Evolutionary conservation across 164 flowering plant species (phyloP), one percentile per base, ranked within the genome.

Genomic region (Nymphaea thermarum): DNA sequence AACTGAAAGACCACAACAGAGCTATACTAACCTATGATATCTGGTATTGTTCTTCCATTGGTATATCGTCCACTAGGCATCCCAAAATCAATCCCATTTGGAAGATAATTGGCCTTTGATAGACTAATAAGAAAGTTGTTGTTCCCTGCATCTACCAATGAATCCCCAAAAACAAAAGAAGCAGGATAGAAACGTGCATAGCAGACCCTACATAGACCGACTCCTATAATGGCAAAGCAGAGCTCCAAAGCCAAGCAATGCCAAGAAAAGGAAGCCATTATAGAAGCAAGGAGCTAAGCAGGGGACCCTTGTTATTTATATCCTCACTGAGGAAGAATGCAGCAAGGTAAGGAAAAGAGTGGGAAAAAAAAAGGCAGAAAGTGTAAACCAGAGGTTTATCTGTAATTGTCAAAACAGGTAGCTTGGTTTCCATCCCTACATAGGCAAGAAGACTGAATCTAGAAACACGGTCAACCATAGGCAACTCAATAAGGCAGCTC

Each of bases 91-190:
- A 90, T 86, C 62, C 96, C 96, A 70, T 88, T 82, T 2, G 96
- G 93, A 2, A 43, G 18, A 43, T 67, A 80, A 71, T 91, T 77
- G 5, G 97, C 93, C 71, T 77, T 84, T 4, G 96, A 83, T 36
- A 91, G 76, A 18, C 93, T 71, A 4, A 65, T 59, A 62, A 89
- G 80, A 78, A 86, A 91, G 79, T 91, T 85, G 71, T 91, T 91
- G 79, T 91, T 91, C 62, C 97, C 96, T 1, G 60, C 83, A 67
- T 91, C 97, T 67, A 87, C 89, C 72, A 89, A 67, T 0, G 97
- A 91, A 75, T 91, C 96, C 7, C 97, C 97, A 55, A 91, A 87
- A 1, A 89, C 77, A 74, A 85, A 91, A 63, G 69, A 77, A 6
- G 91, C 85, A n/a, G 89, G 82, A 66, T 73, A 10, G 11, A 43